Percentiles rank a stretch among this genome's conserved stretches.
Conservation (phyloP, 208 protist genomes). For the Balamuthia mandrillaris region DNA sequence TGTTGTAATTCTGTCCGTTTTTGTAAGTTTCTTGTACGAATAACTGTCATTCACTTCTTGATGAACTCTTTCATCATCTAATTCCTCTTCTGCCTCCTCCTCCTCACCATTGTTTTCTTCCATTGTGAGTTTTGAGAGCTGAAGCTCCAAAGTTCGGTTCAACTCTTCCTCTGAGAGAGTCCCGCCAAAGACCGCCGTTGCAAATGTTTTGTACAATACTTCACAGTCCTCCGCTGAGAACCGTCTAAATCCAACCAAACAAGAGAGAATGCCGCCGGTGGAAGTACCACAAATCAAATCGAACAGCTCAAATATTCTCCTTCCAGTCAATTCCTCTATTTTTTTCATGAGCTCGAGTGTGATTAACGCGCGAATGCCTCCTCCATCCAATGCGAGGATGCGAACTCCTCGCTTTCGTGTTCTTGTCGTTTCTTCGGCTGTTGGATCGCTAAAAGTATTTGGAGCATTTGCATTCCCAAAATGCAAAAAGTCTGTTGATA, state of each 20-base stretch:
- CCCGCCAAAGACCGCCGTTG: not conserved
- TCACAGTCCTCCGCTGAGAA: slow-evolving; percentile 10
- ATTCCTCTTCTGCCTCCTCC: too few species aligned
- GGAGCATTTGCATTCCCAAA: too few species aligned
- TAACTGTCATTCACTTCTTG: too few species aligned
- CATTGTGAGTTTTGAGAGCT: too few species aligned
- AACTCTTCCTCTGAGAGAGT: too few species aligned
- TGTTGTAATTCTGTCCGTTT: too few species aligned
- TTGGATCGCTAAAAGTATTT: too few species aligned
- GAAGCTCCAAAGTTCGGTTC: too few species aligned
- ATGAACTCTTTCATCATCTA: too few species aligned
- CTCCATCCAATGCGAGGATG: slow-evolving; percentile 21
- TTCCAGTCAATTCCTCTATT: slow-evolving; percentile 30
- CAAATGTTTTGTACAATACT: slow-evolving; percentile 2
- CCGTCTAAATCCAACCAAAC: not conserved
- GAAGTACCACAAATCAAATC: slow-evolving; percentile 23
- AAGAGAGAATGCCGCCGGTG: slow-evolving; percentile 3
- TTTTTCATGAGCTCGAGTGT: slow-evolving; percentile 27
- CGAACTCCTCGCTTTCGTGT: not conserved
- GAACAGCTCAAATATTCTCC: slow-evolving; percentile 26
- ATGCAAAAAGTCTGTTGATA: not conserved
- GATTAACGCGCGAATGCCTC: not conserved
- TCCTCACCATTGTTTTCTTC: too few species aligned
- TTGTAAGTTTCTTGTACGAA: too few species aligned
- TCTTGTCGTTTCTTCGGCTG: too few species aligned